These are phyloP conservation scores for Penicillium vulpinum DNA, from an alignment of 2,329 filamentous ascomycete species.

Conservation along the genomic window DNA sequence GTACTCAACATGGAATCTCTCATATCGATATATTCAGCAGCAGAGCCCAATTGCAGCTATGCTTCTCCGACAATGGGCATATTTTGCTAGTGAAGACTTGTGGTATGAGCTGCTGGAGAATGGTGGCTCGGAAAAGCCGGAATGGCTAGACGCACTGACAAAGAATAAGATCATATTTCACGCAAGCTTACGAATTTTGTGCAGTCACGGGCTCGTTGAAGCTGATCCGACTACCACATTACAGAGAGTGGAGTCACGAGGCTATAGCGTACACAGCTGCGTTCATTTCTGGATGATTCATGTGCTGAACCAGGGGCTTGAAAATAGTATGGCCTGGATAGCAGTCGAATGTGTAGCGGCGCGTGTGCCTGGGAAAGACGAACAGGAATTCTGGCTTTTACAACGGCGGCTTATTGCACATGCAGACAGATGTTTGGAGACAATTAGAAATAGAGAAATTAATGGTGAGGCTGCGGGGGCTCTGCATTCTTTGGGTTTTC, in stretches of 20 bases:
- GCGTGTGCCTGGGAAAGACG: neutral
- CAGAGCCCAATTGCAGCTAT: slow-evolving; percentile 1
- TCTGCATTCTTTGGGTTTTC: neutral
- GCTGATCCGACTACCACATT: neutral
- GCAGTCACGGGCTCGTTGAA: neutral
- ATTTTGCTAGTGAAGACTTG: slow-evolving; percentile 5
- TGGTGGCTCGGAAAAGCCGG: neutral
- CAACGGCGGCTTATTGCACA: slow-evolving; percentile 2
- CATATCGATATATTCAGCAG: neutral
- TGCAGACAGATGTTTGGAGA: neutral
- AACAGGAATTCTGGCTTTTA: neutral
- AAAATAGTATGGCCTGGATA: neutral
- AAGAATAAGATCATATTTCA: neutral
- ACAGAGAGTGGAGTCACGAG: neutral
- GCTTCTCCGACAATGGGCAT: slow-evolving; percentile 6
- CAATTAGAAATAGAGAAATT: neutral
- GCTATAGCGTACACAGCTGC: slow-evolving; percentile 8
- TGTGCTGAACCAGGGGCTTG: slow-evolving; percentile 1
- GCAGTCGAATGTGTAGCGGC: neutral
- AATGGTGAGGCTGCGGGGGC: neutral
- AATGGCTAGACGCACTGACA: neutral
- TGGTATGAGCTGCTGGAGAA: slow-evolving; percentile 8
- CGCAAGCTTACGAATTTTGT: neutral
- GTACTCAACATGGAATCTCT: slow-evolving; percentile 8
- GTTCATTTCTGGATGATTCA: slow-evolving; percentile 11